Percentiles rank a stretch among this genome's conserved stretches.
Evolutionary conservation across 2,329 filamentous ascomycete genomes (phyloP).

Genomic region (Trichoderma sp.): DNA sequence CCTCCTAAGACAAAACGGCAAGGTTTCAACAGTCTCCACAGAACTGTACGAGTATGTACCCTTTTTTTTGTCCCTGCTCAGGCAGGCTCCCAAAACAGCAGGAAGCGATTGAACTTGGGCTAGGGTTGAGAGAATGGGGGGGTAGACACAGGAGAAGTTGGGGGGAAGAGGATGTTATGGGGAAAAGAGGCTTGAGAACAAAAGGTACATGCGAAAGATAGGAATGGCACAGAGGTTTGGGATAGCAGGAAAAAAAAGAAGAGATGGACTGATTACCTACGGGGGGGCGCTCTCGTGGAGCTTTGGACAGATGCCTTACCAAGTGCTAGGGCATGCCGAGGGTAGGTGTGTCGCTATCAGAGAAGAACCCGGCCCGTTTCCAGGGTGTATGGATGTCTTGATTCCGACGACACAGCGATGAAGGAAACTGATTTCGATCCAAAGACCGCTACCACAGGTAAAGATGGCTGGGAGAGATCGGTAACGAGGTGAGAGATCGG

Average conservation of each 20-base stretch:
- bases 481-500: constrained; percentile 28
- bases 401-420: constrained; percentile 12
- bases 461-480: constrained; percentile 24
- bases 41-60: constrained; percentile 10
- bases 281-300: neutral
- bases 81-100: neutral
- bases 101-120: constrained; percentile 17
- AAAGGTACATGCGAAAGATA: constrained; percentile 27
- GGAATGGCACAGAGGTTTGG: constrained; percentile 22
- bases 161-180: constrained; percentile 21
- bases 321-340: constrained; percentile 19
- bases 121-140: constrained; percentile 22
- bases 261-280: constrained; percentile 17
- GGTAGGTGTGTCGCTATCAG: constrained; percentile 28
- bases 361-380: constrained; percentile 15
- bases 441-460: neutral
- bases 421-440: constrained; percentile 21
- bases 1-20: constrained; percentile 18
- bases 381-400: constrained; percentile 7
- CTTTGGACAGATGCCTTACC: constrained; percentile 11
- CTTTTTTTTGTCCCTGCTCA: neutral
- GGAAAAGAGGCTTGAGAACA: constrained; percentile 16
- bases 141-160: constrained; percentile 14
- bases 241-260: constrained; percentile 16
- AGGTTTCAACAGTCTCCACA: constrained; percentile 17